Conservation (phyloP, 228 moss, liverwort and hornwort genomes). For the Sphagnum magellanicum region DNA sequence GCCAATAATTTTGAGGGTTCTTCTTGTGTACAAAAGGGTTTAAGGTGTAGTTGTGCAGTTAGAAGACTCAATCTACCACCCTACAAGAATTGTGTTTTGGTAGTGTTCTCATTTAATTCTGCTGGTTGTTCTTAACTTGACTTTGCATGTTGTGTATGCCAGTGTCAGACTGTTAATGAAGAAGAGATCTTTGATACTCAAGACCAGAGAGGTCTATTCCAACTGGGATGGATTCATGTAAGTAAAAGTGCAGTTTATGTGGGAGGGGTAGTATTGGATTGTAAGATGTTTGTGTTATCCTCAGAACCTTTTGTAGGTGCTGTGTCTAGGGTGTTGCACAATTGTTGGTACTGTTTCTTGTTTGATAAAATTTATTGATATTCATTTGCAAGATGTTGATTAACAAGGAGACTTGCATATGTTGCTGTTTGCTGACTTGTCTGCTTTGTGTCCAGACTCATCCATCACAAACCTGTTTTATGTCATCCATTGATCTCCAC, state of each 20-base stretch:
- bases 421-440: not conserved
- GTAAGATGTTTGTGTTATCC: too few relatives aligned
- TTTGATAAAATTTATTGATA: not conserved
- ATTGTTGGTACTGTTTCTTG: constrained; percentile 4
- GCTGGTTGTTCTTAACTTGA: not conserved
- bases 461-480: constrained; percentile 85
- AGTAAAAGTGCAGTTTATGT: constrained; percentile 1
- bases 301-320: too few relatives aligned
- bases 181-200: constrained; percentile 97
- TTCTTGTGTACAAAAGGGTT: not conserved
- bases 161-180: constrained; percentile 97
- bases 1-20: not conserved
- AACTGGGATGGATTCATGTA: constrained; percentile 99
- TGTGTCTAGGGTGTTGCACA: too few relatives aligned
- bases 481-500: constrained; percentile 93
- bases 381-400: not conserved
- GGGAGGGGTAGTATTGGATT: not conserved
- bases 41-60: too few relatives aligned
- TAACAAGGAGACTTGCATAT: not conserved
- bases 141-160: constrained; percentile 11
- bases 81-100: too few relatives aligned
- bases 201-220: constrained; percentile 89
- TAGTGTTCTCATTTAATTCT: too few relatives aligned
- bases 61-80: too few relatives aligned
- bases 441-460: constrained; percentile 59